Evolutionary conservation across 345 rosid species (phyloP).

Genomic region (Eutrema japonicum): DNA sequence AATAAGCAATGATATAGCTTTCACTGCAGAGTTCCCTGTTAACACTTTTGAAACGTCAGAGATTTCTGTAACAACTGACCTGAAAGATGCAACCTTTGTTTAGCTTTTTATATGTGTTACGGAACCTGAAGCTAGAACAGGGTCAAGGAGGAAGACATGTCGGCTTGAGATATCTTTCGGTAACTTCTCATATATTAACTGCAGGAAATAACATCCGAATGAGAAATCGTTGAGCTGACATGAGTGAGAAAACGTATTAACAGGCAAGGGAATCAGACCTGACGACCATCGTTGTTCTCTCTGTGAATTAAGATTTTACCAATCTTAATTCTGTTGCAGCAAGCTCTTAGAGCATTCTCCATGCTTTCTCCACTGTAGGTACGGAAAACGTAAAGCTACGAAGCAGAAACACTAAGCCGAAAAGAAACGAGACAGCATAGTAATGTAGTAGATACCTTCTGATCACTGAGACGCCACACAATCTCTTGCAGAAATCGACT

Average conservation of each 20-base stretch:
- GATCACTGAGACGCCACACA: constrained; percentile 84
- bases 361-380: constrained; percentile 85
- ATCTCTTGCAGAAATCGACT: constrained; percentile 77
- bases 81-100: background rate
- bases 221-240: constrained; percentile 2
- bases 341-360: constrained; percentile 94
- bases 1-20: constrained; percentile 72
- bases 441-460: constrained; percentile 60
- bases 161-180: constrained; percentile 85
- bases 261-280: constrained; percentile 47
- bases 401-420: background rate
- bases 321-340: constrained; percentile 90
- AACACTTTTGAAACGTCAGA: constrained; percentile 27
- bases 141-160: constrained; percentile 84
- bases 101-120: background rate
- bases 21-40: constrained; percentile 76
- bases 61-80: background rate
- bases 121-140: constrained; percentile 93
- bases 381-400: constrained; percentile 6
- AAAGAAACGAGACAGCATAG: background rate
- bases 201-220: constrained; percentile 39
- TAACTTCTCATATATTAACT: constrained; percentile 91
- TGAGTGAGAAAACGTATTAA: background rate
- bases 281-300: constrained; percentile 72
- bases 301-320: constrained; percentile 89